Base-by-base conservation (phyloP, 306 rosid genomes). In the Acacia confusa region DNA sequence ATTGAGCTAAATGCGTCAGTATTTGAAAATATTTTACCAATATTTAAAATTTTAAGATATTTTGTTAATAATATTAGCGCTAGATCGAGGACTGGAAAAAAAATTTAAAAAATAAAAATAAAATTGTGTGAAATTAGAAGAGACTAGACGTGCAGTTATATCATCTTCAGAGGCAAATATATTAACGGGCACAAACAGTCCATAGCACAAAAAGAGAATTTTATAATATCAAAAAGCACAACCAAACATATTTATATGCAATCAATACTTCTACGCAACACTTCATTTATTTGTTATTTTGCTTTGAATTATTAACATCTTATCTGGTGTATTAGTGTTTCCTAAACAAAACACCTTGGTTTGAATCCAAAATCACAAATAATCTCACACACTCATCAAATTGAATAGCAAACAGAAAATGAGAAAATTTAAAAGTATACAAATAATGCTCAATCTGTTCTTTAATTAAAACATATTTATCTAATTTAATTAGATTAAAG, bases 181-280 rank as follows among this genome's bases (percentile, higher is more conserved):
- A 58, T 69, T 60, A 15, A 30, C 14, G 8, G 41, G 16, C 9
- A n/a, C 24, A 19, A 64, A 36, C 70, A 22, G 66, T 47, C 24
- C 44, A 47, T 76, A 13, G 17, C 57, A 69, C 2, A 17, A 57
- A 65, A 52, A 17, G 28, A 6, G 4, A 19, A 28, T 17, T 72
- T 50, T 6, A n/a, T 17, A 1, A 55, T 34, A 53, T 10, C 34
- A 34, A 83, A 72, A 81, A 50, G 76, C 40, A 28, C 6, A 9
- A 45, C 16, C 41, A 27, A 48, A 22, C 74, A 3, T 17, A 27
- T n/a, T n/a, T 4, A 28, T 1, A 25, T 43, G 34, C 16, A 16
- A 43, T 70, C n/a, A 71, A 45, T 71, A 45, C 60, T 71, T 71
- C 60, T 24, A 27, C 40, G 76, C 76, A 71, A 71, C 58, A 70